A percentile compares a stretch with the other conserved stretches of the same genome.
Evolutionary conservation across 139 green algal species (phyloP).

Genomic region (Micractinium conductrix): DNA sequence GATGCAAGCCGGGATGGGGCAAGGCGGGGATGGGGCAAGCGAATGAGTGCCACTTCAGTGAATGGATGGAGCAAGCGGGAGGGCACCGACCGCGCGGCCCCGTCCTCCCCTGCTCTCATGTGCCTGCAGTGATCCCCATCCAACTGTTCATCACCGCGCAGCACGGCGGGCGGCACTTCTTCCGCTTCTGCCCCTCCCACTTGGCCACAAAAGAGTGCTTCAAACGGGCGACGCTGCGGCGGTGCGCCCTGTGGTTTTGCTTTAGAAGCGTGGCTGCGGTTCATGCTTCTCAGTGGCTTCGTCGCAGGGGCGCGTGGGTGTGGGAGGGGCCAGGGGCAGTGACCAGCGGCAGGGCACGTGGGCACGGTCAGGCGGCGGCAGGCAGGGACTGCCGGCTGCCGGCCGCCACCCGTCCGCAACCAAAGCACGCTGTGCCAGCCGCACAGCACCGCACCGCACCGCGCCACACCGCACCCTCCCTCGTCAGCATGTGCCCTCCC

Average conservation of each 20-base stretch:
- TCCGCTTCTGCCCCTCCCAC: constrained; percentile 4
- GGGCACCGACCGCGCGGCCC: too few species aligned
- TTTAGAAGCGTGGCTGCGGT: background rate
- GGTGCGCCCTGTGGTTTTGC: background rate
- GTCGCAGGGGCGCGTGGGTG: background rate
- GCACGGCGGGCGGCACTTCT: constrained; percentile 21
- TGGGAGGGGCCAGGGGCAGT: background rate
- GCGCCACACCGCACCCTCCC: background rate
- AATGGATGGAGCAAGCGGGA: too few species aligned
- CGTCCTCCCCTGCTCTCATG: too few species aligned
- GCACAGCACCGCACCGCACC: background rate
- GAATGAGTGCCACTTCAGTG: too few species aligned
- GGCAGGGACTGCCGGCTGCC: too few species aligned
- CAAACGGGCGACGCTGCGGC: background rate
- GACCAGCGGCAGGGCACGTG: too few species aligned
- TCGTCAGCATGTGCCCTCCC: background rate
- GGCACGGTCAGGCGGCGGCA: too few species aligned
- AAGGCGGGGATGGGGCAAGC: too few species aligned
- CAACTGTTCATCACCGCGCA: constrained; percentile 8
- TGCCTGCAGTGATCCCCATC: constrained; percentile 45
- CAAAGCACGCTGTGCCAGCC: too few species aligned
- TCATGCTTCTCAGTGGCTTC: background rate
- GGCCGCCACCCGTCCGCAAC: too few species aligned
- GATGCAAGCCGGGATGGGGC: too few species aligned
- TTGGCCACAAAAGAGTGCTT: constrained; percentile 5